Percentiles rank a stretch among this genome's conserved stretches.
These are phyloP conservation scores for Phalaenopsis equestris DNA, from an alignment of 106 monocot genomes.

Conservation along the genomic window DNA sequence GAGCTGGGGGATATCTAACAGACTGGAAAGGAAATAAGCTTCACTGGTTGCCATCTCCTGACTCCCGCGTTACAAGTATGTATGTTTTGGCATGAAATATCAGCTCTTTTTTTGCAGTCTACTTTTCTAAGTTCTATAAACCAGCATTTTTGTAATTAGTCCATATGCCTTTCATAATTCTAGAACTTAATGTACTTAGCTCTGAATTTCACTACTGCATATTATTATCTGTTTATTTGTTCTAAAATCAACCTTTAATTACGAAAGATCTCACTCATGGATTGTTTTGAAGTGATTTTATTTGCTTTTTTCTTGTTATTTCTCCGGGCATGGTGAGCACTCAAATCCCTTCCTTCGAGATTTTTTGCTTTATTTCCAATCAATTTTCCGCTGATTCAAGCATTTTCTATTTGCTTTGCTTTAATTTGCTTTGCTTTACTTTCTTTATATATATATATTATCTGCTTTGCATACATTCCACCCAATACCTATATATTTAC, in stretches of 20 bases:
- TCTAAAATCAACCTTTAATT: neutral
- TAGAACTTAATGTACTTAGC: neutral
- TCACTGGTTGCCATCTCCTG: slow-evolving; percentile 58
- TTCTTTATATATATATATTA: too few relatives aligned
- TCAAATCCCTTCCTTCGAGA: too few relatives aligned
- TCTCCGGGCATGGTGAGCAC: too few relatives aligned
- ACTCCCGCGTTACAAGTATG: slow-evolving; percentile 49
- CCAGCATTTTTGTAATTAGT: neutral
- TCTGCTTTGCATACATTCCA: too few relatives aligned
- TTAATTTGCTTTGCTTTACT: neutral
- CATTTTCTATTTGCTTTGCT: neutral
- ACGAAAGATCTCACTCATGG: neutral
- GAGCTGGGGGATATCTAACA: slow-evolving; percentile 90
- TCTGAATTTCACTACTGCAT: neutral
- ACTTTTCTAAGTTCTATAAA: neutral
- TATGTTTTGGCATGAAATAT: neutral
- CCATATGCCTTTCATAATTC: neutral
- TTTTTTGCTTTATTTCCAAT: too few relatives aligned
- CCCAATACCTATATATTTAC: too few relatives aligned
- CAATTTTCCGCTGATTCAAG: too few relatives aligned
- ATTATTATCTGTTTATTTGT: too few relatives aligned
- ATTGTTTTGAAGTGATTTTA: neutral
- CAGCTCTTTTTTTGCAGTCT: neutral
- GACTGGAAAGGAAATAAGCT: slow-evolving; percentile 87
- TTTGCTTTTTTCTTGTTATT: too few relatives aligned